Evolutionary conservation across 2,329 filamentous ascomycete genomes (phyloP).

Genomic region (Aspergillus ochraceoroseus): DNA sequence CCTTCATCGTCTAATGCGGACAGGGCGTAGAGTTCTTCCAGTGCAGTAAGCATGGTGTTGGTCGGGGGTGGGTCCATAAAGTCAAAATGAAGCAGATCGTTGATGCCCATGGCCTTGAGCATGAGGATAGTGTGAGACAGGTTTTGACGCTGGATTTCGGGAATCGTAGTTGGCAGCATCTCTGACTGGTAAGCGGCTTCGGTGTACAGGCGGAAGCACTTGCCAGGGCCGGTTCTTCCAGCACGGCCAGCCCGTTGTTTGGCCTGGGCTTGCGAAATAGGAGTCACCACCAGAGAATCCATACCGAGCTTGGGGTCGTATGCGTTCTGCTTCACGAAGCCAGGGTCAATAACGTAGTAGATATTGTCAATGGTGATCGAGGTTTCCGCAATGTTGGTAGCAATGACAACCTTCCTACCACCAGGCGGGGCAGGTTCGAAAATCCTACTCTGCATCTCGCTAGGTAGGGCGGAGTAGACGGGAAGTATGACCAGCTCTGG

Average conservation of each 20-base stretch:
- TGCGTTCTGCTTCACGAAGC: constrained; percentile 95
- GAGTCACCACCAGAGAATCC: constrained; percentile 92
- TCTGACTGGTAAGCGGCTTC: constrained; percentile 93
- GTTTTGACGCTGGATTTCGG: constrained; percentile 94
- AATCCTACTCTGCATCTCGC: constrained; percentile 87
- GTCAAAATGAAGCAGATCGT: constrained; percentile 93
- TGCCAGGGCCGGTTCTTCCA: constrained; percentile 89
- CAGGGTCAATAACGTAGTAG: constrained; percentile 94
- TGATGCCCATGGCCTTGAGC: constrained; percentile 99
- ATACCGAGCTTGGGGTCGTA: constrained; percentile 97
- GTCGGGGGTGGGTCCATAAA: constrained; percentile 98
- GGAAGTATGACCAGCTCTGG: constrained; percentile 90
- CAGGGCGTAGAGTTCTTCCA: constrained; percentile 91
- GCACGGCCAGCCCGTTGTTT: constrained; percentile 91
- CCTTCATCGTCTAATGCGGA: constrained; percentile 93
- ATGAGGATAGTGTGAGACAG: constrained; percentile 89
- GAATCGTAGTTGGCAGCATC: constrained; percentile 93
- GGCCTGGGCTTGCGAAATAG: constrained; percentile 93
- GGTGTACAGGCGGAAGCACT: constrained; percentile 92
- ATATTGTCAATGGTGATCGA: constrained; percentile 98
- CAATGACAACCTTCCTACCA: constrained; percentile 88
- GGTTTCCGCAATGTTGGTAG: constrained; percentile 96
- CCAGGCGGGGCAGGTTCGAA: constrained; percentile 89
- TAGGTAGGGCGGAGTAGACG: constrained; percentile 91
- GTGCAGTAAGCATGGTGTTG: constrained; percentile 92